Evolutionary conservation across 495 filamentous ascomycete species (phyloP).

Genomic region (Neurospora sp.): DNA sequence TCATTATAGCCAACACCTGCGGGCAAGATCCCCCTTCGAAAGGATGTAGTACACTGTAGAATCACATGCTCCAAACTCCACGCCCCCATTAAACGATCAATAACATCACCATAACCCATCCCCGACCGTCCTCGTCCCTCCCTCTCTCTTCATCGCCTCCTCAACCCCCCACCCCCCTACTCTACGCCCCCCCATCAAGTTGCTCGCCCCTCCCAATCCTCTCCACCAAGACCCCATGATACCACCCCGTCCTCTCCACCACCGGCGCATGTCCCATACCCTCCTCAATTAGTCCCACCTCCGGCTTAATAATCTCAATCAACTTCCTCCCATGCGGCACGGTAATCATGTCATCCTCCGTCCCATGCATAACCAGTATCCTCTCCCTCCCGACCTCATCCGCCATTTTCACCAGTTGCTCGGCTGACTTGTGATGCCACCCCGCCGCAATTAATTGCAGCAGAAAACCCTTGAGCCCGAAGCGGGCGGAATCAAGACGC

Average conservation of each 20-base stretch:
- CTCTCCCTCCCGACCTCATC: conserved; percentile 58
- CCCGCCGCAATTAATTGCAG: conserved; percentile 68
- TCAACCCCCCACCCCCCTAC: neutral
- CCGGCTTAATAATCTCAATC: conserved; percentile 42
- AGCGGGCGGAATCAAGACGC: conserved; percentile 41
- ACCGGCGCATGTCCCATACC: conserved; percentile 60
- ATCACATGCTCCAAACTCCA: too few relatives aligned
- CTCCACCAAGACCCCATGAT: conserved; percentile 47
- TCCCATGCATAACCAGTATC: conserved; percentile 67
- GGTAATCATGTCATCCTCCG: conserved; percentile 63
- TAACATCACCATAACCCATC: too few relatives aligned
- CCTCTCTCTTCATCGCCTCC: too few relatives aligned
- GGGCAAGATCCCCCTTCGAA: too few relatives aligned
- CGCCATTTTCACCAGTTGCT: conserved; percentile 52
- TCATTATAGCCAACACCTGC: too few relatives aligned
- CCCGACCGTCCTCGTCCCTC: too few relatives aligned
- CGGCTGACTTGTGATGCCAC: conserved; percentile 63
- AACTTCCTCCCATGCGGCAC: conserved; percentile 52
- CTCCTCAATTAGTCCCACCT: conserved; percentile 42
- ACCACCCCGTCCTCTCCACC: conserved; percentile 52
- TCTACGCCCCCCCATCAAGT: conserved; percentile 16
- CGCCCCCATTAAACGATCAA: too few relatives aligned
- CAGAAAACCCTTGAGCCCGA: conserved; percentile 57
- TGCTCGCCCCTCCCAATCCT: conserved; percentile 31
- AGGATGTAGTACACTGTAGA: too few relatives aligned